Conservation (phyloP, 116 monocot genomes). For the Dioscorea cayenensis region DNA sequence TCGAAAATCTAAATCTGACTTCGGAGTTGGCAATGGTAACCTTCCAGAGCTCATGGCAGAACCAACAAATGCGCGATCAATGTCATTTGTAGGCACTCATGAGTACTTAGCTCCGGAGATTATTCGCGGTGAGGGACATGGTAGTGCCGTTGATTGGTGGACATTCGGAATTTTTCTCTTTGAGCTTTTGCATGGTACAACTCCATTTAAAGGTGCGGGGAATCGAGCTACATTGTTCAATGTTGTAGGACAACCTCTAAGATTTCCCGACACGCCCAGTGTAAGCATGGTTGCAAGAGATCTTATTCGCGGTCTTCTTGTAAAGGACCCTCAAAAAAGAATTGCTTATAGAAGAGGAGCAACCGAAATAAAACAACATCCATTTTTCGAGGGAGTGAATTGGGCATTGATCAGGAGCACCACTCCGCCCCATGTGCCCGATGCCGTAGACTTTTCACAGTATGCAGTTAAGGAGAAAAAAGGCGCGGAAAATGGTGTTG, state of each 20-base stretch:
- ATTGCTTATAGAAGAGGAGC: slow-evolving; percentile 42
- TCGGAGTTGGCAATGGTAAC: slow-evolving; percentile 15
- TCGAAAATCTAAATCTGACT: slow-evolving; percentile 42
- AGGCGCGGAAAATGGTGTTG: background rate
- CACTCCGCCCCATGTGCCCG: slow-evolving; percentile 28
- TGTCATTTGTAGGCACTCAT: slow-evolving; percentile 56
- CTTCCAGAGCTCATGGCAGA: slow-evolving; percentile 44
- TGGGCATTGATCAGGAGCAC: slow-evolving; percentile 46
- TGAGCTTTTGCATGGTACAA: slow-evolving; percentile 38
- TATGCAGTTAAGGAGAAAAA: slow-evolving; percentile 23
- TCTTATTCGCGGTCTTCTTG: slow-evolving; percentile 36
- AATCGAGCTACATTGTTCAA: slow-evolving; percentile 42
- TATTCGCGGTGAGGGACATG: slow-evolving; percentile 46
- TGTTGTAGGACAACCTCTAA: slow-evolving; percentile 44
- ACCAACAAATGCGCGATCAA: slow-evolving; percentile 37
- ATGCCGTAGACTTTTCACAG: slow-evolving; percentile 19
- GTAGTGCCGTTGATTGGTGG: slow-evolving; percentile 63
- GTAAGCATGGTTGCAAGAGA: slow-evolving; percentile 31
- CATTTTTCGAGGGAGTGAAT: slow-evolving; percentile 47
- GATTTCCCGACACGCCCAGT: slow-evolving; percentile 29
- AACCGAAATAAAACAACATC: slow-evolving; percentile 47
- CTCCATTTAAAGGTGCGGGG: slow-evolving; percentile 38
- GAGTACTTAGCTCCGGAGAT: slow-evolving; percentile 60
- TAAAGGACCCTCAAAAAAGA: slow-evolving; percentile 42
- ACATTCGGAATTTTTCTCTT: slow-evolving; percentile 51